Conservation (phyloP, 495 filamentous ascomycete genomes). For the Lasiosphaeriaceae sp. region DNA sequence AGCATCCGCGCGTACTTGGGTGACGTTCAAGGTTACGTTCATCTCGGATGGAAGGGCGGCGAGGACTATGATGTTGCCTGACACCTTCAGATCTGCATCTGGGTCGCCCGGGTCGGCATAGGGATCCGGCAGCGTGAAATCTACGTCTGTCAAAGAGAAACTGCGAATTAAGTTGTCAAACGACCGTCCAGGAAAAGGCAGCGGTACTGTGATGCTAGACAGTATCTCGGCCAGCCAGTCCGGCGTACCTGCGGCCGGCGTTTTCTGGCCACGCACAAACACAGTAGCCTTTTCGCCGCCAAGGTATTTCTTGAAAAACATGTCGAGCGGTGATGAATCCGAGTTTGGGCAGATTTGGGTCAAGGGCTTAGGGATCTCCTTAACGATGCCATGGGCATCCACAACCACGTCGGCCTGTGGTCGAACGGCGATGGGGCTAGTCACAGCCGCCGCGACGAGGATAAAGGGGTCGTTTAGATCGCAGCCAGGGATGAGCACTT, state of each 20-base stretch:
- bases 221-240: conserved; percentile 78
- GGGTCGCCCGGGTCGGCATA: conserved; percentile 72
- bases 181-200: conserved; percentile 75
- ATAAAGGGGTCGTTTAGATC: conserved; percentile 62
- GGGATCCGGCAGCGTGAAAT: conserved; percentile 77
- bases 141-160: conserved; percentile 77
- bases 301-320: conserved; percentile 77
- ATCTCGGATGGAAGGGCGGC: conserved; percentile 77
- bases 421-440: conserved; percentile 57
- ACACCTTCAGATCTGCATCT: conserved; percentile 69
- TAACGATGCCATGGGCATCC: conserved; percentile 64
- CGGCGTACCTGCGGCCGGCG: conserved; percentile 62
- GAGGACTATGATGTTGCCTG: conserved; percentile 72
- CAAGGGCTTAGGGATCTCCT: conserved; percentile 64
- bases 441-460: conserved; percentile 64
- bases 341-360: conserved; percentile 68
- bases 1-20: conserved; percentile 66
- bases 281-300: conserved; percentile 71
- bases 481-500: conserved; percentile 79
- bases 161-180: conserved; percentile 80
- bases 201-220: conserved; percentile 74
- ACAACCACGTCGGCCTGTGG: conserved; percentile 63
- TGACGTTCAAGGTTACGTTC: conserved; percentile 76
- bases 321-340: conserved; percentile 76
- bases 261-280: conserved; percentile 71